Evolutionary conservation across 352 stramenopile species (phyloP).

Genomic region (Phytophthora foliorum): DNA sequence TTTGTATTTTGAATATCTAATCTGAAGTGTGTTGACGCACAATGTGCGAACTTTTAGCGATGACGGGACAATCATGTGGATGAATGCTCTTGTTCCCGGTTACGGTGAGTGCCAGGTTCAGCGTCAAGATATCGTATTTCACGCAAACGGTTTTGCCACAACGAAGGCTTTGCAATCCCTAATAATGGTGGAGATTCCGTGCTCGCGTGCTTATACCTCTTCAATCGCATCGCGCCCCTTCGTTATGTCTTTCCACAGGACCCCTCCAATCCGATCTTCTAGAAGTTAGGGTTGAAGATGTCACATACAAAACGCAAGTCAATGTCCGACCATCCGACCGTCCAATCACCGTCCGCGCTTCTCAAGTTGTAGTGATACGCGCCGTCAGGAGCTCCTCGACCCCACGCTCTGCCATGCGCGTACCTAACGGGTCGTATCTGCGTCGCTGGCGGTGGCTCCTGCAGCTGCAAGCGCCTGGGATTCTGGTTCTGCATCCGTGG

Average conservation of each 20-base stretch:
- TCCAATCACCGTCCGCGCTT: not conserved
- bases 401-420: constrained; percentile 15
- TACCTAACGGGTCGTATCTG: not conserved
- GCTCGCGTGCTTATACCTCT: too few species aligned
- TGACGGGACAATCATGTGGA: not conserved
- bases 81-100: not conserved
- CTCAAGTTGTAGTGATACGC: constrained; percentile 8
- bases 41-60: constrained; percentile 9
- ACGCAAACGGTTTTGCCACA: too few species aligned
- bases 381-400: not conserved
- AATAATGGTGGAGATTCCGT: too few species aligned
- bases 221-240: not conserved
- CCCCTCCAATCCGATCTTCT: not conserved
- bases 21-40: too few species aligned
- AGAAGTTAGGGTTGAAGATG: not conserved
- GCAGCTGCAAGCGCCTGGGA: constrained; percentile 25
- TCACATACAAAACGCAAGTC: not conserved
- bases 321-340: not conserved
- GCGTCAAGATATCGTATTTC: not conserved
- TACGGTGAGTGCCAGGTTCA: constrained; percentile 5
- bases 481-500: constrained; percentile 67
- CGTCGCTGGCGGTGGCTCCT: constrained; percentile 38
- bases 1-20: too few species aligned
- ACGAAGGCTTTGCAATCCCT: too few species aligned
- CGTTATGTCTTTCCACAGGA: not conserved